Evolutionary conservation across 78 protist genomes (phyloP).

Genomic region (Planoprotostelium fungivorum): DNA sequence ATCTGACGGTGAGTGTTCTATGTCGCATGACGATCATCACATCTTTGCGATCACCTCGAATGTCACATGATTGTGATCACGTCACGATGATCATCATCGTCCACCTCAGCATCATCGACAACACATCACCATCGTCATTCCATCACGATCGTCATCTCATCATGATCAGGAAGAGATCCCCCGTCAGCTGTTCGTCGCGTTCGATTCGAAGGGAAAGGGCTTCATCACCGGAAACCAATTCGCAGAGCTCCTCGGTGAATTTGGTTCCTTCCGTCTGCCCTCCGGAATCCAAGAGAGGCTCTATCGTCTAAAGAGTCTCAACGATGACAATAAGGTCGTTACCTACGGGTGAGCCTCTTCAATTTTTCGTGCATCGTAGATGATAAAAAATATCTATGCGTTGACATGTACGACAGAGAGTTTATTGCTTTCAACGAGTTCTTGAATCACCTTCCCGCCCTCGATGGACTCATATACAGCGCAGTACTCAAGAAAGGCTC

Average conservation of each 20-base stretch:
- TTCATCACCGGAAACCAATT: constrained; percentile 17
- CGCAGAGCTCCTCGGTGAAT: constrained; percentile 3
- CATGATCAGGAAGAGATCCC: not conserved
- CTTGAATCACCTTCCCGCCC: not conserved
- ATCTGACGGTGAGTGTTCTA: not conserved
- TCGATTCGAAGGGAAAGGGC: constrained; percentile 14
- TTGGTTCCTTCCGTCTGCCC: not conserved
- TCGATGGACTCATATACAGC: not conserved
- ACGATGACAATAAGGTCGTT: not conserved
- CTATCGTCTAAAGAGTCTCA: not conserved
- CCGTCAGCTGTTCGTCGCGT: constrained; percentile 13
- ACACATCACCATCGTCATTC: not conserved
- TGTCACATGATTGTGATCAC: not conserved
- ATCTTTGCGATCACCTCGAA: not conserved
- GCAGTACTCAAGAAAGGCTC: not conserved
- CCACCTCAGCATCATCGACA: not conserved
- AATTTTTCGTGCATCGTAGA: not conserved
- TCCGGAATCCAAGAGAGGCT: not conserved
- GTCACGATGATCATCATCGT: not conserved
- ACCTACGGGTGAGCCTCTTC: not conserved
- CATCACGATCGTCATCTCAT: too few species aligned
- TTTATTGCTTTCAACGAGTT: constrained; percentile 9
- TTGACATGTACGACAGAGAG: not conserved
- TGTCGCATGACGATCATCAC: too few species aligned
- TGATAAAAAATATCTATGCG: not conserved